Base-by-base conservation (phyloP, 2,329 filamentous ascomycete species). In the Epichloe elymi region DNA sequence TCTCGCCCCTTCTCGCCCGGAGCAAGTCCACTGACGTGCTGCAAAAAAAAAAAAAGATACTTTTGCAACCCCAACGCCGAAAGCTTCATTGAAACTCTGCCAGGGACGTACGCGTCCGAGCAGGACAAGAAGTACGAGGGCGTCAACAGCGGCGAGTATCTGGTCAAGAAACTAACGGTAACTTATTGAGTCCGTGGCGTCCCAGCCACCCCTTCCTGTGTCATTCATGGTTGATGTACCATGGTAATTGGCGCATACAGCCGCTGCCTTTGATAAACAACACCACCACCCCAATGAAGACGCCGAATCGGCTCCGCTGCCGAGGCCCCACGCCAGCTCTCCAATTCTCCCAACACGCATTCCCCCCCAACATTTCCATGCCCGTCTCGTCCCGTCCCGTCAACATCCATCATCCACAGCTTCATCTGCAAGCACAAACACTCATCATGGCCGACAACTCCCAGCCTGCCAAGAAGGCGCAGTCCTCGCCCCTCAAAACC, bases 41-140 rank as follows among this genome's bases (percentile, higher is more conserved):
- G 4, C 5, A 37, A 19, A 23, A 15, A 79, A 26, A 26, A 7
- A 26, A 26, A 26, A 7, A 79, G 76, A 3, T 94, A 94, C 69
- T 94, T 95, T 64, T 94, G 88, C 72, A 91, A 94, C 59, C 88
- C 88, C 8, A 89, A 94, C 62, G 85, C 80, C 63, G 78, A 86
- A 54, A 78, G 75, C 57, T 70, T 78, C 51, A 94, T 95, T 56
- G 85, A 93, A 58, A 86, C 83, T 1, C 79, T 95, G 43, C 88
- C 88, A 0, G 86, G 86, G 0, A 95, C 88, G 0, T 91, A 79
- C 61, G 70, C 66, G 1, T 63, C 65, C 3, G 75, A 84, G 54
- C 69, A 71, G 51, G 79, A 85, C 41, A 91, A 86, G 72, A 93
- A 90, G 69, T 95, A 95, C 61, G 69, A 76, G 36, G 80, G 78